Percentiles rank a stretch among this genome's conserved stretches.
These are phyloP conservation scores for Penicillium sp. DNA, from an alignment of 2,329 filamentous ascomycete species.

Conservation along the genomic window DNA sequence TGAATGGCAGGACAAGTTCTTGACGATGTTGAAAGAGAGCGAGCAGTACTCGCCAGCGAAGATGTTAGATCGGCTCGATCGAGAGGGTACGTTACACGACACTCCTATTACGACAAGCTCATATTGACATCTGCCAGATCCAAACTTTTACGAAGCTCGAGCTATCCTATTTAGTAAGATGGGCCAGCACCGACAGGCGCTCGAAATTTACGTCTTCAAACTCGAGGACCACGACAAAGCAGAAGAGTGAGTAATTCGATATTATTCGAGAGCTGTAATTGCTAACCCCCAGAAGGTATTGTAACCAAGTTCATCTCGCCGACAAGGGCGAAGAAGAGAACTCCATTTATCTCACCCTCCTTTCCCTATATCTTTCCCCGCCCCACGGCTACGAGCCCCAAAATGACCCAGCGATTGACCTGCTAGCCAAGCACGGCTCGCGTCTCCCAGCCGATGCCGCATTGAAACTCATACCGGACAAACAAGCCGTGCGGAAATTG, in stretches of 20 bases:
- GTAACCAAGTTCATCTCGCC: slow-evolving; percentile 75
- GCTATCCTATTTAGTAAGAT: slow-evolving; percentile 92
- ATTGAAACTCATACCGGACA: slow-evolving; percentile 77
- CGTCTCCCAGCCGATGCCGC: slow-evolving; percentile 85
- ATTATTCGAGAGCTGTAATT: not conserved
- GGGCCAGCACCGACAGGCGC: slow-evolving; percentile 89
- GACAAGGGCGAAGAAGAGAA: slow-evolving; percentile 58
- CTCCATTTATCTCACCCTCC: slow-evolving; percentile 87
- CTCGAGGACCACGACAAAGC: slow-evolving; percentile 83
- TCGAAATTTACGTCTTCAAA: slow-evolving; percentile 98
- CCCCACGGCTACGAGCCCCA: slow-evolving; percentile 69
- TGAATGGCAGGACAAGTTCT: slow-evolving; percentile 63
- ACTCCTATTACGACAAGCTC: not conserved
- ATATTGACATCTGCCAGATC: slow-evolving; percentile 54
- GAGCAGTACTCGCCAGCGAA: slow-evolving; percentile 75
- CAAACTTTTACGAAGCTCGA: slow-evolving; percentile 82
- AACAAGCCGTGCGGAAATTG: slow-evolving; percentile 73
- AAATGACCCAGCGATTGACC: slow-evolving; percentile 74
- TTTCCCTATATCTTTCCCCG: slow-evolving; percentile 85
- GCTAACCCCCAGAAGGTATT: slow-evolving; percentile 61
- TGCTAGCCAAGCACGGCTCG: slow-evolving; percentile 90
- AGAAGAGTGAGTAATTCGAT: slow-evolving; percentile 68
- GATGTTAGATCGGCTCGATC: slow-evolving; percentile 74
- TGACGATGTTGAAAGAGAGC: slow-evolving; percentile 73
- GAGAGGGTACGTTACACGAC: slow-evolving; percentile 62